phyloP scores from a whole-genome alignment of 495 filamentous ascomycete genomes.

The Xylaria curta region DNA sequence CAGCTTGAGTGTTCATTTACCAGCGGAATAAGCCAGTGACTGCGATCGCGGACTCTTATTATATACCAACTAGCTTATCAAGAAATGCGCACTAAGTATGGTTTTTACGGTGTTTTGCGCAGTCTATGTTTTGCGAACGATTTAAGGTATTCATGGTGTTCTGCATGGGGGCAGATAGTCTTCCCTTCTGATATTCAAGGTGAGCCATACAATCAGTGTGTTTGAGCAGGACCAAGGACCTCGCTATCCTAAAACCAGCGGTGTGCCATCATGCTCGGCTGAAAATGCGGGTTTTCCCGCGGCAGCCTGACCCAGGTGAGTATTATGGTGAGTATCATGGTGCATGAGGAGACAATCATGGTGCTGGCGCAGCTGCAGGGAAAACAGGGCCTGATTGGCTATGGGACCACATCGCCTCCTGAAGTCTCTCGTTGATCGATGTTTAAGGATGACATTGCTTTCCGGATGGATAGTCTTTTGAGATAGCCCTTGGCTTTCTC shows the following conservation, averaged over 20 bases:
- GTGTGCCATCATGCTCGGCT: too few species aligned
- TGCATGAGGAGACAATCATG: background rate
- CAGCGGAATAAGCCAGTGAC: too few species aligned
- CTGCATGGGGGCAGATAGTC: too few species aligned
- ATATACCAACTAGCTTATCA: background rate
- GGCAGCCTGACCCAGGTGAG: background rate
- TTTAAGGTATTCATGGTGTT: background rate
- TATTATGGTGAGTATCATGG: background rate
- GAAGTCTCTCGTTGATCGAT: too few species aligned
- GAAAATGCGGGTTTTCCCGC: too few species aligned
- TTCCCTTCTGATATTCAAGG: background rate
- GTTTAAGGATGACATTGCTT: too few species aligned
- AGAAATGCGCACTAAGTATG: background rate
- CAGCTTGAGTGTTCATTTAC: too few species aligned
- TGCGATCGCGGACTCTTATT: too few species aligned
- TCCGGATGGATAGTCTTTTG: too few species aligned
- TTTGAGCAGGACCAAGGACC: background rate
- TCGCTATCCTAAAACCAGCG: too few species aligned
- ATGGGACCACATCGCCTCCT: too few species aligned
- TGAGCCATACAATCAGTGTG: background rate
- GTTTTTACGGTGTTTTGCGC: background rate
- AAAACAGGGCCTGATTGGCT: background rate
- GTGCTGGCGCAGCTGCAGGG: background rate
- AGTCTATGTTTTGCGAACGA: background rate
- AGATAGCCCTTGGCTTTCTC: too few species aligned